Base-by-base conservation (phyloP, 2,329 filamentous ascomycete genomes). In the Cladorrhinum sp. region DNA sequence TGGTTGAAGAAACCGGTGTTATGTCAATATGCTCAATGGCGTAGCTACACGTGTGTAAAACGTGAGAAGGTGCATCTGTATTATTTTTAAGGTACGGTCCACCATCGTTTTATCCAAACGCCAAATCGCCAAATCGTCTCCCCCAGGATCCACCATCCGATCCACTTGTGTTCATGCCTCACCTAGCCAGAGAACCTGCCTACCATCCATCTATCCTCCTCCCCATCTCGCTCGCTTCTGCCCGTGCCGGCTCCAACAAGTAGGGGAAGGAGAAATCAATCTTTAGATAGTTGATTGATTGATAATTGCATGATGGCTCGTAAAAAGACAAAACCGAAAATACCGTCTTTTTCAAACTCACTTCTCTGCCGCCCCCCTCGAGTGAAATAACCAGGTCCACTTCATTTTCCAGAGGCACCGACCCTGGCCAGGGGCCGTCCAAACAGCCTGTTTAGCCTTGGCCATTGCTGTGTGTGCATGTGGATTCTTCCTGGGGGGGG, bases 381-480 rank as follows among this genome's bases (percentile, higher is more conserved):
- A 28, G 20, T 51, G 49, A 51, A 28, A 24, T 51, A 46, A 63
- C 33, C 33, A 67, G 66, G 61, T 62, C 65, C 66, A 65, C 66
- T 62, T 64, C 61, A 60, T 62, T 60, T 64, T 67, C 54, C 58
- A 60, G 49, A 53, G 39, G 60, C 55, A 51, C 58, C 50, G 42
- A 62, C 54, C 62, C 58, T 62, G 57, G 59, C 49, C 50, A 59
- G 59, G 53, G 26, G 54, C 42, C 54, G 16, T 42, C 56, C 53
- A 62, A 65, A 66, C 66, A 64, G 64, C 52, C 62, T 67, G 65
- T 66, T 68, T 63, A 60, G 49, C 58, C 61, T 49, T 60, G 46
- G 18, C 33, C 58, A 58, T 33, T 49, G 63, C 56, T 59, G 50
- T 52, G 26, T 28, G 24, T 59, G 55, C 52, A 57, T 52, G 33